Conservation (phyloP, 2,329 filamentous ascomycete genomes). For the Venturia oleaginea region DNA sequence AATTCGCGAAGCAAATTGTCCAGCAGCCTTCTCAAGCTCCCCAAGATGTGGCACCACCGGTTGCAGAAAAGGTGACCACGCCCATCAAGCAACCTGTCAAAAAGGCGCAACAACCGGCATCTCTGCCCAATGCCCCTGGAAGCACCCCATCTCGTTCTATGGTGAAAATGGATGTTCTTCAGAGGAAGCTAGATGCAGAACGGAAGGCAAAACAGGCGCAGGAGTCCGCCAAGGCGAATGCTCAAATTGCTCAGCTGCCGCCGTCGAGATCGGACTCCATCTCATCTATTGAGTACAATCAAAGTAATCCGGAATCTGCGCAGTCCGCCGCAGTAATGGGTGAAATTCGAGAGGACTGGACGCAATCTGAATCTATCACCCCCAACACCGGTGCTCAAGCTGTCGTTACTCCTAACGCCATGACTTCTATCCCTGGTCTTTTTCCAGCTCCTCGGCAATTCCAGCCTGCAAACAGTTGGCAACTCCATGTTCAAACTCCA, state of each 20-base stretch:
- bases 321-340: not conserved
- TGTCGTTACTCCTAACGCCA: not conserved
- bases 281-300: constrained; percentile 7
- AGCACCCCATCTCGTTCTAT: not conserved
- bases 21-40: not conserved
- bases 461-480: not conserved
- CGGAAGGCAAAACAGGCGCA: not conserved
- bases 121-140: not conserved
- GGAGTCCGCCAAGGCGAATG: not conserved
- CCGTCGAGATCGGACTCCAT: constrained; percentile 9
- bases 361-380: not conserved
- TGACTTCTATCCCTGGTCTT: constrained; percentile 7
- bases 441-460: not conserved
- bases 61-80: not conserved
- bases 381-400: not conserved
- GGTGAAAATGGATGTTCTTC: constrained; percentile 10
- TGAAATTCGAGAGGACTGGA: constrained; percentile 1
- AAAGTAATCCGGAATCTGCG: not conserved
- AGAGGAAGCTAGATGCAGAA: constrained; percentile 5
- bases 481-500: not conserved
- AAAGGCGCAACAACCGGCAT: not conserved
- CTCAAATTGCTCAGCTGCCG: not conserved
- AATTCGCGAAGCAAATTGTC: not conserved
- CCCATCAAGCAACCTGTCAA: not conserved
- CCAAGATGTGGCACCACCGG: not conserved